These are phyloP conservation scores for Thuidium tamariscinum DNA, from an alignment of 225 moss, liverwort and hornwort genomes.

Conservation along the genomic window DNA sequence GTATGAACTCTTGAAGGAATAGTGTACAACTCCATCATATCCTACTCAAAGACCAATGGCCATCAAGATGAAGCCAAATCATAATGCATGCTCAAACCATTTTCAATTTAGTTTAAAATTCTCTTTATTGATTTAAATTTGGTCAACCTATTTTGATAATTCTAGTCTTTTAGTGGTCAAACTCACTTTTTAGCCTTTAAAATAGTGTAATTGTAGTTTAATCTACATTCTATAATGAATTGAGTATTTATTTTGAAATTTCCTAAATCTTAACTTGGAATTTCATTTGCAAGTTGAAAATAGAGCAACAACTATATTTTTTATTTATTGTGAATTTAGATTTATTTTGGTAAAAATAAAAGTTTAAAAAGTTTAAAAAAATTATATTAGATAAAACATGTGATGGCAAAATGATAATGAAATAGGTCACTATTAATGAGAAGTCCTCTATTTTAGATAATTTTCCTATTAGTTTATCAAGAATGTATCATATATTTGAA, in stretches of 20 bases:
- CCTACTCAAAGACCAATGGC: too few relatives aligned
- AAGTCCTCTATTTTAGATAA: background rate
- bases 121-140: background rate
- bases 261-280: background rate
- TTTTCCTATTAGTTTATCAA: background rate
- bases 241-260: background rate
- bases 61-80: too few relatives aligned
- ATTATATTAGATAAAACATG: background rate
- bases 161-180: background rate
- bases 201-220: background rate
- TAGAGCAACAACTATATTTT: background rate
- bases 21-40: background rate
- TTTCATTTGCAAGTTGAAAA: background rate
- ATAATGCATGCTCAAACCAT: too few relatives aligned
- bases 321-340: background rate
- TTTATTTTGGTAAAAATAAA: background rate
- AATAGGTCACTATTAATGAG: background rate
- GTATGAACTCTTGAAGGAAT: background rate
- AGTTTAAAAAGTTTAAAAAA: fast-evolving
- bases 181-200: too few relatives aligned
- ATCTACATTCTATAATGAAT: background rate
- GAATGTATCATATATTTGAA: background rate
- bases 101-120: background rate
- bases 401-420: background rate
- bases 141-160: background rate